phyloP scores from a whole-genome alignment of 2,329 filamentous ascomycete species.

The Penicillium olsonii region DNA sequence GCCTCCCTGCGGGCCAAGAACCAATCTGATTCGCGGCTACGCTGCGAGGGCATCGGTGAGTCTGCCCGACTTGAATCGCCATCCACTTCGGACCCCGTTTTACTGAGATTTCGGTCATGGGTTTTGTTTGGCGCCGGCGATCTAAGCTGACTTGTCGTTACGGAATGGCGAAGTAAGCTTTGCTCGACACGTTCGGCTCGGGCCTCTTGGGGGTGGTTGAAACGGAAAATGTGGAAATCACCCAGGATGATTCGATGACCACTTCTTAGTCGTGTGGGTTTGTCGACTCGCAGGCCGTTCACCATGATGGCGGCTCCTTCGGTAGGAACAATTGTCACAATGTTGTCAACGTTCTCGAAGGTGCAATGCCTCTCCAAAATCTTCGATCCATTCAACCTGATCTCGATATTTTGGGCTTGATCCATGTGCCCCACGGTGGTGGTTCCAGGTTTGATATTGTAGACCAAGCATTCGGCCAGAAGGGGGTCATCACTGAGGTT shows the following conservation, averaged over 20 bases:
- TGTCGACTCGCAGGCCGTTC: conserved; percentile 86
- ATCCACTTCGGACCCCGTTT: conserved; percentile 74
- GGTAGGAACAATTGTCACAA: conserved; percentile 84
- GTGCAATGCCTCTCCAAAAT: conserved; percentile 91
- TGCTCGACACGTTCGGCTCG: conserved; percentile 87
- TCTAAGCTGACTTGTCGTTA: conserved; percentile 64
- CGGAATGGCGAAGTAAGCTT: conserved; percentile 82
- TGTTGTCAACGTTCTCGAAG: conserved; percentile 90
- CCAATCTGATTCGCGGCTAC: conserved; percentile 83
- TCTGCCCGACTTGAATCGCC: conserved; percentile 71
- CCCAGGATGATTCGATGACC: conserved; percentile 94
- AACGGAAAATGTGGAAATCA: conserved; percentile 98
- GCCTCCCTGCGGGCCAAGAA: conserved; percentile 90
- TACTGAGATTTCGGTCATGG: conserved; percentile 81
- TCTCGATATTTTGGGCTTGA: conserved; percentile 78
- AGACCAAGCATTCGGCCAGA: conserved; percentile 92
- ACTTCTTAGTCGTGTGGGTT: conserved; percentile 81
- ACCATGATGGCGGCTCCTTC: conserved; percentile 98
- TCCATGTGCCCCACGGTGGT: conserved; percentile 96
- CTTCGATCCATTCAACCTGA: conserved; percentile 88
- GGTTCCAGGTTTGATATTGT: conserved; percentile 93
- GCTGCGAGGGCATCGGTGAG: conserved; percentile 72
- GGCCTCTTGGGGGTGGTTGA: conserved; percentile 96
- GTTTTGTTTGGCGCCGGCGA: conserved; percentile 64
- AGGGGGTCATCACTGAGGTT: conserved; percentile 95